Evolutionary conservation across 305 asterid species (phyloP), one percentile per base, ranked within the genome.

Genomic region (Salvia sclarea): DNA sequence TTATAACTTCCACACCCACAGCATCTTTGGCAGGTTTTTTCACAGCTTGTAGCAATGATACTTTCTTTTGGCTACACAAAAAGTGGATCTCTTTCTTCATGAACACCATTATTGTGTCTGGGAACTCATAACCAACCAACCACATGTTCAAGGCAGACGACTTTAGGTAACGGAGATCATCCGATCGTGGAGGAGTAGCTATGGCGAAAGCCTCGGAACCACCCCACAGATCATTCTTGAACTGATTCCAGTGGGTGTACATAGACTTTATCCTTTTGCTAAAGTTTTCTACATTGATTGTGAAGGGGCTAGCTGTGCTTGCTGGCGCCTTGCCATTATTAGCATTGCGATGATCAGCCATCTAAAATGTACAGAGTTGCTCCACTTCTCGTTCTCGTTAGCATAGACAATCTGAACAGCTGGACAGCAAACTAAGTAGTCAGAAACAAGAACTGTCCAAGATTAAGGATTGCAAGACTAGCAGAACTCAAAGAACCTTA

Each of bases 281-380:
- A 40, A 54, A 54, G 61, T 30, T 54, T 3, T 54, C 61, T 13
- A 54, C 9, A 54, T 54, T 54, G 40, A 54, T 54, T 7, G 61
- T 64, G 64, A 80, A 75, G 33, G 82, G 70, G 77, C 25, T 69
- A 61, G 78, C 75, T 16, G 76, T 73, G 53, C 59, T 71, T 69
- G 72, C 78, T 9, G 80, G 65, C 14, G 89, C 78, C 73, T 82
- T 81, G 56, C 69, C 72, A 67, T 72, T 80, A 62, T 61, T 69
- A 37, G 30, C 82, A 72, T 77, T 74, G 40, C 80, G 79, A 28
- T 78, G 80, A 68, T 85, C 91, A 68, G 85, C 86, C 92, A 86
- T 86, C 30, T 66, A 43, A 55, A 72, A 67, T 17, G n/a, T n/a
- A 66, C 63, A 31, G 30, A 21, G 20, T 8, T 49, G 14, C 2